These are phyloP conservation scores for Elongisporangium anandrum DNA, from an alignment of 352 stramenopile species.

Conservation along the genomic window DNA sequence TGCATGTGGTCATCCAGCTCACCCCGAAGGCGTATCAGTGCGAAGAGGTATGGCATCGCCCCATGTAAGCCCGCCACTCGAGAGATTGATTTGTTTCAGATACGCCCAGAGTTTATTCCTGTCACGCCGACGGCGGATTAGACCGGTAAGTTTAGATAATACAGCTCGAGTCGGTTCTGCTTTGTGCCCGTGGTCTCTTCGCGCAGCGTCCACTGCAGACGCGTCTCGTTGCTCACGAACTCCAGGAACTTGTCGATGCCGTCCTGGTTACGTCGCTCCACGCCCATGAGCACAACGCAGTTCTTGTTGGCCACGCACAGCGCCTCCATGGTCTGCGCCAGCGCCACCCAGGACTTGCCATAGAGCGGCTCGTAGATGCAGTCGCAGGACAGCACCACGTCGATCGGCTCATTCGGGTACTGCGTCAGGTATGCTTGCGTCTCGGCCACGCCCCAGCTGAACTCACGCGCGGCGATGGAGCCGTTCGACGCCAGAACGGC, in stretches of 20 bases:
- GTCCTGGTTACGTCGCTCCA: conserved; percentile 78
- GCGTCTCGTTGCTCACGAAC: conserved; percentile 46
- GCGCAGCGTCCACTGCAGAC: conserved; percentile 38
- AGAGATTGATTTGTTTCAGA: conserved; percentile 1
- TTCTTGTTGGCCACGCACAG: conserved; percentile 49
- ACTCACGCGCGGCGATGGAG: conserved; percentile 39
- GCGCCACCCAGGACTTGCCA: conserved; percentile 82
- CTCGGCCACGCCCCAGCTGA: conserved; percentile 83
- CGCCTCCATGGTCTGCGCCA: conserved; percentile 87
- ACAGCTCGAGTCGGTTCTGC: conserved; percentile 66
- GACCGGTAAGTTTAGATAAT: conserved; percentile 39
- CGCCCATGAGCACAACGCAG: conserved; percentile 65
- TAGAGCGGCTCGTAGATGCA: conserved; percentile 95
- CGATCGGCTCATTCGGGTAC: conserved; percentile 56
- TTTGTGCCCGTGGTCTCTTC: conserved; percentile 39
- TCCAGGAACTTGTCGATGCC: conserved; percentile 76
- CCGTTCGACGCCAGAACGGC: conserved; percentile 28
- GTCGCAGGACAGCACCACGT: conserved; percentile 93
- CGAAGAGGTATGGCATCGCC: conserved; percentile 91
- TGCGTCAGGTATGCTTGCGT: conserved; percentile 56
- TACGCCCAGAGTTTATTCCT: conserved; percentile 5
- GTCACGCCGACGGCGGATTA: neutral
- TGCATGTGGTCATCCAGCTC: conserved; percentile 95
- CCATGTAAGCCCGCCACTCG: conserved; percentile 44
- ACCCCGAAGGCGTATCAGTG: conserved; percentile 93